A percentile compares a stretch with the other conserved stretches of the same genome.
phyloP scores from a whole-genome alignment of 148 eudicot genomes.

The Rheum nobile region DNA sequence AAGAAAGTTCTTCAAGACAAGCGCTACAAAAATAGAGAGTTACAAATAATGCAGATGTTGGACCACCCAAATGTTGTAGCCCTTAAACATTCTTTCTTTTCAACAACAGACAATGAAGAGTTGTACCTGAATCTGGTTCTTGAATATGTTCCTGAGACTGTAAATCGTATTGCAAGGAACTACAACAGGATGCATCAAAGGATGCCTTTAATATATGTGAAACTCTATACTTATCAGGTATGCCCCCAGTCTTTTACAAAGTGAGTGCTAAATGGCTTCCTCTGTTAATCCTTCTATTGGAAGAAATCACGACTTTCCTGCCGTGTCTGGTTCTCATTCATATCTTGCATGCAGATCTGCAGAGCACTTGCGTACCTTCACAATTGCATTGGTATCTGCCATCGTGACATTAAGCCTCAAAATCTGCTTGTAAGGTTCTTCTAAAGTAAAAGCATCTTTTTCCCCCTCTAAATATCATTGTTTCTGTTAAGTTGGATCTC shows the following conservation, averaged over 20 bases:
- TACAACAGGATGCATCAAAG: slow-evolving; percentile 87
- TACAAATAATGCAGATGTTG: slow-evolving; percentile 97
- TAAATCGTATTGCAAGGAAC: slow-evolving; percentile 82
- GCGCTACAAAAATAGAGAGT: slow-evolving; percentile 98
- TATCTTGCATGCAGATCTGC: slow-evolving; percentile 55
- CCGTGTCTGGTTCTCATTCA: background rate
- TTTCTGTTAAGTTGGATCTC: background rate
- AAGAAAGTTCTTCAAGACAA: slow-evolving; percentile 99
- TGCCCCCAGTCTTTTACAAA: background rate
- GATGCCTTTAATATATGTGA: slow-evolving; percentile 86
- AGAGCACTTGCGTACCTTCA: slow-evolving; percentile 85
- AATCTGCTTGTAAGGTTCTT: slow-evolving; percentile 49
- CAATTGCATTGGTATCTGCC: slow-evolving; percentile 84
- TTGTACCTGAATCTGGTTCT: slow-evolving; percentile 94
- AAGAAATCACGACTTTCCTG: background rate
- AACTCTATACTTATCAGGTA: slow-evolving; percentile 95
- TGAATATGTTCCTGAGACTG: slow-evolving; percentile 97
- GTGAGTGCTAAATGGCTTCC: background rate
- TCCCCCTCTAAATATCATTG: background rate
- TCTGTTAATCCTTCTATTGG: background rate
- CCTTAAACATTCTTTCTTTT: slow-evolving; percentile 87
- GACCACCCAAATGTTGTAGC: slow-evolving; percentile 98
- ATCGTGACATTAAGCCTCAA: slow-evolving; percentile 96
- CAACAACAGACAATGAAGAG: slow-evolving; percentile 92
- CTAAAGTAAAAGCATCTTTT: background rate